Evolutionary conservation across 257 asterid genomes (phyloP), one percentile per base, ranked within the genome.

Genomic region (Solanum sejunctum): DNA sequence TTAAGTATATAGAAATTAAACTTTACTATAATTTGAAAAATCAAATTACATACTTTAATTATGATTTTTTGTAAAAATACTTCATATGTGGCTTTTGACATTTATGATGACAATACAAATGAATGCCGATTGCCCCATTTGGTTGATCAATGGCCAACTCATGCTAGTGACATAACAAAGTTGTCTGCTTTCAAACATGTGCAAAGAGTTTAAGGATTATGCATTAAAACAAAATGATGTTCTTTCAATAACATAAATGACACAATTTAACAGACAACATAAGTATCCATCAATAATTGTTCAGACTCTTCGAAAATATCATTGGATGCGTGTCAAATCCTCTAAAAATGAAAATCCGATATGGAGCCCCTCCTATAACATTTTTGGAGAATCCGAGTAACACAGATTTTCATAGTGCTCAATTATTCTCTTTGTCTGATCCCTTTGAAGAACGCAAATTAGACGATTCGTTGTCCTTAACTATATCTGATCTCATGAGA

Each of bases 351-450:
- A 67, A 21, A 23, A 17, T 67, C 21, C 1, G 12, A 67, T 21
- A 67, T 2, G 6, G 23, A n/a, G 6, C 6, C 6, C 0, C 41
- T 3, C 21, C 20, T 8, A 8, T 12, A 32, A 32, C 47, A 67
- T 13, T 32, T 66, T 67, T 26, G 10, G 20, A 26, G 1, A 64
- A 41, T 64, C 39, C 20, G 5, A 77, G 32, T 39, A 54, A 51
- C 28, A 58, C 58, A 12, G 28, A 43, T 7, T 64, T 52, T 9
- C 55, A 57, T 28, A 28, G 51, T 21, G 54, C 56, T 75, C 12
- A 77, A 56, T 23, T 84, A 86, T 88, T 87, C 88, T 86, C 85
- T 82, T 85, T 85, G 21, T 86, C 82, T 60, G 51, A 81, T 81
- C 67, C 84, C 81, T 49, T 80, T 13, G 84, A 66, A 80, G 85